A percentile compares a stretch with the other conserved stretches of the same genome.
These are phyloP conservation scores for Ceratorhiza oryzae-sativae DNA, from an alignment of 1,284 basidiomycete species.

Conservation along the genomic window DNA sequence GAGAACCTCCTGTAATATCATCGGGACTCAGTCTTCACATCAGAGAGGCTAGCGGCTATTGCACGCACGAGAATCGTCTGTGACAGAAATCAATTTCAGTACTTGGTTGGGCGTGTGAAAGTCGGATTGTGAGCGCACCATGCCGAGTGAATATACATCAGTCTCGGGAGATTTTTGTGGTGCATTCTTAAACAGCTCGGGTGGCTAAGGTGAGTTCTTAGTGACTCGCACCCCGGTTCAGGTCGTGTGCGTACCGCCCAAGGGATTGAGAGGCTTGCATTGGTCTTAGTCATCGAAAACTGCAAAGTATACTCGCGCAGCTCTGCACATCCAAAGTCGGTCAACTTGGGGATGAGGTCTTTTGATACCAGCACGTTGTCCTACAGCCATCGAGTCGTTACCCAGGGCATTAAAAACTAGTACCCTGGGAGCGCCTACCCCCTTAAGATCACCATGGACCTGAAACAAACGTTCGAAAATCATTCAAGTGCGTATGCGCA, in stretches of 20 bases:
- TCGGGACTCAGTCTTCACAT: not conserved
- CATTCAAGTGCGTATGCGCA: not conserved
- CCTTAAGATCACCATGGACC: conserved; percentile 24
- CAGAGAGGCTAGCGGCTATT: not conserved
- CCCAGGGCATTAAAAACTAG: not conserved
- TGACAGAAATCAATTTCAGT: not conserved
- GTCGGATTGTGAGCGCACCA: conserved; percentile 3
- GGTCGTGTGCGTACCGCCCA: not conserved
- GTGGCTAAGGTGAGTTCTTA: not conserved
- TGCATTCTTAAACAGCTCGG: not conserved
- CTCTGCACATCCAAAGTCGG: conserved; percentile 13
- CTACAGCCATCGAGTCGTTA: not conserved
- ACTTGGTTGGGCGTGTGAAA: not conserved
- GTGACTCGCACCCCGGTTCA: not conserved
- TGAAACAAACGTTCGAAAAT: not conserved
- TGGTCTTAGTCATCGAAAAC: not conserved
- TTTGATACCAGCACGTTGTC: conserved; percentile 1
- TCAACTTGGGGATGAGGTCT: not conserved
- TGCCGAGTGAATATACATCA: conserved; percentile 21
- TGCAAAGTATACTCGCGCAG: conserved; percentile 4
- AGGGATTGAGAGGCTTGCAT: not conserved
- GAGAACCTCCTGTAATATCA: conserved; percentile 1
- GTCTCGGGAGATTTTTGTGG: not conserved
- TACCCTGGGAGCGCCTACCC: not conserved
- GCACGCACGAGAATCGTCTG: conserved; percentile 6